Evolutionary conservation across 176 grass and related monocot genomes (phyloP), one percentile per base, ranked within the genome.

Genomic region (Aegilops sharonensis): DNA sequence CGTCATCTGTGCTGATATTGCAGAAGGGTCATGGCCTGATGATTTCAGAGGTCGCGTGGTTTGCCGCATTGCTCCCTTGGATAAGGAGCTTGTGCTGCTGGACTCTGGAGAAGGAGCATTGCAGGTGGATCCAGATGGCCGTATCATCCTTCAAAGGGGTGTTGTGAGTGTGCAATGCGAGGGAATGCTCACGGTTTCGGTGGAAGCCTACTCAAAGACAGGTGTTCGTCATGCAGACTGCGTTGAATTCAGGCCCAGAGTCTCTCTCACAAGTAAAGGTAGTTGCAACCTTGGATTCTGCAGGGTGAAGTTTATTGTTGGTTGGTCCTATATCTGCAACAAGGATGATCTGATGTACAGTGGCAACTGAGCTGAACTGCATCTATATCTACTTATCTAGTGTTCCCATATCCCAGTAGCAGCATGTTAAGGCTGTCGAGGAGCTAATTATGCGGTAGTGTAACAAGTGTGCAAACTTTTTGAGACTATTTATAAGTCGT

Each of bases 261-360:
- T 11, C 21, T 71, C 68, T 11, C 36, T 40, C 36, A 71, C 68
- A 4, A 71, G 20, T 71, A 40, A 39, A 4, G 68, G 68, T 40
- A 71, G 9, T 40, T 71, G 68, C 68, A 71, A 71, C 35, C 68
- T 71, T 71, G 68, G 68, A 20, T 71, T 71, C 68, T 39, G 68
- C 35, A 71, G 0, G 20, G 68, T 40, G 20, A n/a, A 40, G 68
- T 40, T 71, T 21, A 71, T 71, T 23, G 68, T 71, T 23, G 68
- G 35, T 37, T 71, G 68, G 68, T 71, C 68, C 35, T 37, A n/a
- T 5, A 36, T 37, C 42, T 43, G 42, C 42, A 11, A 43, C 42
- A 43, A 43, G 42, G 42, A 43, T 43, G 42, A 43, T 43, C 42
- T 43, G 42, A 3, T 43, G 9, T 43, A 43, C 42, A 43, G 42